Conservation (phyloP, 1,139 yeast species). For the Saccharomyces hybrid region DNA sequence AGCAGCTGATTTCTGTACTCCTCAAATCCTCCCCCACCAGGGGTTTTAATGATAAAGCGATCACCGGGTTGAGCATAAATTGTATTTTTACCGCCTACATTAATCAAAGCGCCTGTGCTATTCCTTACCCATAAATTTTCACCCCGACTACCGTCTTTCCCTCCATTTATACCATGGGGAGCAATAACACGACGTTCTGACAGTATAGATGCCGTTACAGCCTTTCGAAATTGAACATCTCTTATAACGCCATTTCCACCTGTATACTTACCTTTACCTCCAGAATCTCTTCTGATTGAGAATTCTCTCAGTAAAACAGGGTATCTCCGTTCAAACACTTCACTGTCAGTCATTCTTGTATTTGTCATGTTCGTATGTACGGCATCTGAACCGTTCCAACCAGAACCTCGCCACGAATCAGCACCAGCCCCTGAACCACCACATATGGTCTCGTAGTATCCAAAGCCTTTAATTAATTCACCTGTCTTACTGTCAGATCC, state of each 20-base stretch:
- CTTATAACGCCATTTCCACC: slow-evolving; percentile 64
- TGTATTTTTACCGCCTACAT: slow-evolving; percentile 54
- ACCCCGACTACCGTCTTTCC: slow-evolving; percentile 53
- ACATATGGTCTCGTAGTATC: slow-evolving; percentile 65
- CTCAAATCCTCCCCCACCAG: slow-evolving; percentile 54
- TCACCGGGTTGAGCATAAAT: slow-evolving; percentile 48
- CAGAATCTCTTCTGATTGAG: slow-evolving; percentile 46
- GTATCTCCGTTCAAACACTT: slow-evolving; percentile 57
- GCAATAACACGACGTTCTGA: slow-evolving; percentile 53
- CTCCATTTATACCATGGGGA: slow-evolving; percentile 59
- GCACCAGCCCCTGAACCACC: slow-evolving; percentile 69
- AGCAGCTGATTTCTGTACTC: not conserved
- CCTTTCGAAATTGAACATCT: slow-evolving; percentile 51
- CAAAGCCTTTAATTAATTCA: slow-evolving; percentile 45
- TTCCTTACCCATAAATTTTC: slow-evolving; percentile 47
- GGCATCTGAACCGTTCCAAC: slow-evolving; percentile 56
- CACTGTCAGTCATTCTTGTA: slow-evolving; percentile 64
- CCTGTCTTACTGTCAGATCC: slow-evolving; percentile 33
- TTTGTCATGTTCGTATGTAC: slow-evolving; percentile 69
- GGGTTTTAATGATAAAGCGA: slow-evolving; percentile 45
- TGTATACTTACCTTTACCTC: slow-evolving; percentile 46
- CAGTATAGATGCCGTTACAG: slow-evolving; percentile 50
- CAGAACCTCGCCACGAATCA: slow-evolving; percentile 45
- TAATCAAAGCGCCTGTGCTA: slow-evolving; percentile 31
- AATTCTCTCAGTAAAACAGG: slow-evolving; percentile 56